Conservation (phyloP, 495 filamentous ascomycete species). For the Podospora australis region DNA sequence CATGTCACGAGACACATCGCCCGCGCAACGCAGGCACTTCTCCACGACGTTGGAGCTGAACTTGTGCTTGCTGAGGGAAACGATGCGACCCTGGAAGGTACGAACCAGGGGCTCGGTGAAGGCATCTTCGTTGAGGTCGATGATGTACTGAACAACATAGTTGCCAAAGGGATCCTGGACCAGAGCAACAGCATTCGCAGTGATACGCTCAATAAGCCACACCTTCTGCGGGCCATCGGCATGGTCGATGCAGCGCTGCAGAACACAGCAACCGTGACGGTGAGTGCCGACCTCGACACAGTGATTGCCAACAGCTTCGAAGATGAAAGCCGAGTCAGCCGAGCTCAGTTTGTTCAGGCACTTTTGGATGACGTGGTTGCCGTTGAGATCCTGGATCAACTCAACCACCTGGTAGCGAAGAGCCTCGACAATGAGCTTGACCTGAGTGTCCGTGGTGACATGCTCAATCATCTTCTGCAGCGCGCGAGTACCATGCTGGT, state of each 20-base stretch:
- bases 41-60: conserved; percentile 99
- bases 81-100: conserved; percentile 67
- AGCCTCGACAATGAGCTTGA: conserved; percentile 73
- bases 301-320: conserved; percentile 78
- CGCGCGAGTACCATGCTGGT: conserved; percentile 93
- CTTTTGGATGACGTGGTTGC: conserved; percentile 98
- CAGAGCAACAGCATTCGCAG: conserved; percentile 67
- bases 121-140: conserved; percentile 74
- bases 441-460: conserved; percentile 71
- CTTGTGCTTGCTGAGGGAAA: conserved; percentile 84
- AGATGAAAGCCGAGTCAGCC: conserved; percentile 88
- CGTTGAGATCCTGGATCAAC: conserved; percentile 92
- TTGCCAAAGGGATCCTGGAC: conserved; percentile 98
- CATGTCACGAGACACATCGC: conserved; percentile 59
- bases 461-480: conserved; percentile 99
- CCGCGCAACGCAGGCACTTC: conserved; percentile 85
- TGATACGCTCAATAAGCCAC: conserved; percentile 80
- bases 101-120: conserved; percentile 82
- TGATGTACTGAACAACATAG: conserved; percentile 97
- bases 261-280: conserved; percentile 94
- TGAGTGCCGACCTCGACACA: conserved; percentile 93
- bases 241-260: conserved; percentile 97
- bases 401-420: conserved; percentile 75
- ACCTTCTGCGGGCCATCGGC: conserved; percentile 83
- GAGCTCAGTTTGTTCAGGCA: conserved; percentile 87